Evolutionary conservation across 495 filamentous ascomycete species (phyloP).

Genomic region (Penicillium verhagenii): DNA sequence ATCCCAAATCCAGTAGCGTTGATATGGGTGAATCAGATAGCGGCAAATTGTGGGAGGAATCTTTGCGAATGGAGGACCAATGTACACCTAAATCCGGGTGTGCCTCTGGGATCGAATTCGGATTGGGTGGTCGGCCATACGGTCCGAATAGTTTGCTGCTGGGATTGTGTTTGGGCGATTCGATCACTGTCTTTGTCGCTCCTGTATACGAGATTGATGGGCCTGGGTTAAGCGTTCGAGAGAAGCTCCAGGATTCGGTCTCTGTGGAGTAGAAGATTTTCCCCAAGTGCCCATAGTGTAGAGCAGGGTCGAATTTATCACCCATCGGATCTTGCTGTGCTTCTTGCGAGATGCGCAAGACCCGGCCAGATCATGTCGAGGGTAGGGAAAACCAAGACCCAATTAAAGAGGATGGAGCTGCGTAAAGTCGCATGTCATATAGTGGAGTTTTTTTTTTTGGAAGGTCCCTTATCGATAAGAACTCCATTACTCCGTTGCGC

Average conservation of each 20-base stretch:
- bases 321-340: conserved; percentile 58
- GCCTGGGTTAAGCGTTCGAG: conserved; percentile 32
- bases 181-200: conserved; percentile 30
- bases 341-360: conserved; percentile 30
- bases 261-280: conserved; percentile 53
- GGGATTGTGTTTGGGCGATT: conserved; percentile 17
- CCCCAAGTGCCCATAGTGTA: conserved; percentile 68
- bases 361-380: conserved; percentile 40
- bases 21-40: conserved; percentile 40
- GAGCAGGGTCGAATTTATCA: conserved; percentile 52
- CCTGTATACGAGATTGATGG: conserved; percentile 35
- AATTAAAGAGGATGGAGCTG: background rate
- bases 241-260: conserved; percentile 56
- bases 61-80: conserved; percentile 30
- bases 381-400: background rate
- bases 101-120: conserved; percentile 23
- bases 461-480: conserved; percentile 31
- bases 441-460: conserved; percentile 22
- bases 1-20: conserved; percentile 43
- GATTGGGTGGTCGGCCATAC: conserved; percentile 12
- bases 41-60: conserved; percentile 32
- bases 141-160: conserved; percentile 7
- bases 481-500: conserved; percentile 28
- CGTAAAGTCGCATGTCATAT: no score
- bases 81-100: conserved; percentile 42